phyloP scores from a whole-genome alignment of 495 filamentous ascomycete genomes.

The Talaromyces proteolyticus region DNA sequence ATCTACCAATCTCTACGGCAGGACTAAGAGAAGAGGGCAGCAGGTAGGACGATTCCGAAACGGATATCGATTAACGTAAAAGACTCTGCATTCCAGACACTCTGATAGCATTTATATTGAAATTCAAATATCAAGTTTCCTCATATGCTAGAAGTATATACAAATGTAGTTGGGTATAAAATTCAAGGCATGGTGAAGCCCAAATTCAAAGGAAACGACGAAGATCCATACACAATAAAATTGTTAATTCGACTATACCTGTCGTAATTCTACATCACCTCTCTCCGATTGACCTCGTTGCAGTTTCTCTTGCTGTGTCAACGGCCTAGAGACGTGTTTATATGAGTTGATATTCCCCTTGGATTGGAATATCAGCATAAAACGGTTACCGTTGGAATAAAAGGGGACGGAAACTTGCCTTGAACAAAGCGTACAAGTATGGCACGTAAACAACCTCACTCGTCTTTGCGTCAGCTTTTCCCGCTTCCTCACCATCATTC shows the following conservation, averaged over 20 bases:
- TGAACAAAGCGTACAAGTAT: constrained; percentile 17
- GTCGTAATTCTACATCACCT: background rate
- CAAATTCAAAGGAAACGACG: too few species aligned
- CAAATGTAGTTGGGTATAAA: too few species aligned
- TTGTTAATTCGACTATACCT: too few species aligned
- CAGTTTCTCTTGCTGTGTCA: background rate
- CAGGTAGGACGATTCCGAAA: too few species aligned
- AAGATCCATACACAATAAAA: background rate
- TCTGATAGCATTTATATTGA: too few species aligned
- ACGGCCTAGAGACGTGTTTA: background rate
- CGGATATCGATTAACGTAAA: too few species aligned
- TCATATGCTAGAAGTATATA: too few species aligned
- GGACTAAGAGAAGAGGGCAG: too few species aligned
- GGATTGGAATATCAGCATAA: background rate
- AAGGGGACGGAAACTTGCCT: constrained; percentile 8
- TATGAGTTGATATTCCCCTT: background rate
- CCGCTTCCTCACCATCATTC: constrained; percentile 15
- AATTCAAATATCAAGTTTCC: too few species aligned
- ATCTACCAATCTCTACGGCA: too few species aligned
- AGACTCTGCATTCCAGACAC: too few species aligned
- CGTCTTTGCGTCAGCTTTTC: constrained; percentile 15
- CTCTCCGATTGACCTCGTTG: background rate
- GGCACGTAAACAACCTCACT: constrained; percentile 20
- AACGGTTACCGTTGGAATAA: constrained; percentile 2
- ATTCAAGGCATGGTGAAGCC: too few species aligned